Percentiles rank a stretch among this genome's conserved stretches.
Conservation (phyloP, 2,329 filamentous ascomycete species). For the Sordariomycetes sp. region DNA sequence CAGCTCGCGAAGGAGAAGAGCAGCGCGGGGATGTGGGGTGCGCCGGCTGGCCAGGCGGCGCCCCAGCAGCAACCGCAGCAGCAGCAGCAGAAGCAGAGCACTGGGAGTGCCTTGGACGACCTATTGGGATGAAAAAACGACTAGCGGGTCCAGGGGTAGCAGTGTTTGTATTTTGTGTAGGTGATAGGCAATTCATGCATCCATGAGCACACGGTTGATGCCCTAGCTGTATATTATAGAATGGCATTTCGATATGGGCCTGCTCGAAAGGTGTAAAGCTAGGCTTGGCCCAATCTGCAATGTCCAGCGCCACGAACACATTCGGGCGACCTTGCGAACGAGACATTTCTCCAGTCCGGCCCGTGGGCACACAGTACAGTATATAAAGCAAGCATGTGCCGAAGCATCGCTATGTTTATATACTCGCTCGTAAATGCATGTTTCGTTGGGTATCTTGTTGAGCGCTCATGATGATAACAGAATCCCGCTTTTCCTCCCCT, state of each 20-base stretch:
- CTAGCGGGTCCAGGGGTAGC: not conserved
- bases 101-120: constrained; percentile 31
- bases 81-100: constrained; percentile 11
- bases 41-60: constrained; percentile 34
- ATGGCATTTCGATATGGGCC: too few relatives aligned
- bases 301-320: too few relatives aligned
- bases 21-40: constrained; percentile 86
- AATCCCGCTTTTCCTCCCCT: not conserved
- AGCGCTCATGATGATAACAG: not conserved
- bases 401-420: too few relatives aligned
- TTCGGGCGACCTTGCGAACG: too few relatives aligned
- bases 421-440: too few relatives aligned
- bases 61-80: constrained; percentile 8
- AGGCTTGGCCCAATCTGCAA: too few relatives aligned
- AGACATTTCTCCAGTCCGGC: too few relatives aligned
- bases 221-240: not conserved
- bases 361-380: too few relatives aligned
- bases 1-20: constrained; percentile 98
- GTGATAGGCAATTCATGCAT: not conserved
- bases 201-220: not conserved
- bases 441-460: not conserved
- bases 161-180: not conserved
- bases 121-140: constrained; percentile 29
- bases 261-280: too few relatives aligned
- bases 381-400: too few relatives aligned